Evolutionary conservation across 805 yeast genomes (phyloP), one percentile per base, ranked within the genome.

Genomic region (Pichia scutulata): DNA sequence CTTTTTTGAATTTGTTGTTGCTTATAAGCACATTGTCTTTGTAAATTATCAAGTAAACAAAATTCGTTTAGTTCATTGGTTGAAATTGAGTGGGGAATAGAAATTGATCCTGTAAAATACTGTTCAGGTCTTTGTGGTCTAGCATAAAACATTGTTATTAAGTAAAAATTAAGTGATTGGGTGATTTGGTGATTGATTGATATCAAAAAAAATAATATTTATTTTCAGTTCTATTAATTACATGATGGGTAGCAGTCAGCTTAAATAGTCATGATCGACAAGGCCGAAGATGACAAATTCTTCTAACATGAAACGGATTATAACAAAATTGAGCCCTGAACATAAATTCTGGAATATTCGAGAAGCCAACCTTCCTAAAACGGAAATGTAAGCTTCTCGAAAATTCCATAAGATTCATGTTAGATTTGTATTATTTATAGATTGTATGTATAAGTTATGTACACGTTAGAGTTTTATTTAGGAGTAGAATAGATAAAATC

Each of bases 401-500:
- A 33, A 33, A 16, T 33, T 33, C 37, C n/a, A 33, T 19, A 16
- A 2, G 14, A 28, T 13, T 28, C n/a, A 13, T 28, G 33, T 13
- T n/a, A 33, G n/a, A 16, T 33, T n/a, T 33, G 2, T n/a, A 3
- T 16, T 4, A 7, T 33, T 33, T 33, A 33, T n/a, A 2, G 10
- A n/a, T 33, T 33, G n/a, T 2, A 3, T 16, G 37, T n/a, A 41
- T 13, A 14, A 7, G 12, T 14, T 45, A 45, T 45, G 22, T 45
- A 45, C 48, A 45, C 21, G 37, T 4, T 33, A 10, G 44, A 19
- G 2, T 14, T 10, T 12, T 39, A 39, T 39, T 39, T 21, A 39
- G 23, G 3, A 40, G 25, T 74, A 49, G 77, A 74, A 43, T 72
- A 72, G 70, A 81, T 71, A 55, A 86, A 86, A 22, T 85, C 79